A percentile compares a stretch with the other conserved stretches of the same genome.
phyloP scores from a whole-genome alignment of 1,284 basidiomycete genomes.

The Trichosporon sp. region DNA sequence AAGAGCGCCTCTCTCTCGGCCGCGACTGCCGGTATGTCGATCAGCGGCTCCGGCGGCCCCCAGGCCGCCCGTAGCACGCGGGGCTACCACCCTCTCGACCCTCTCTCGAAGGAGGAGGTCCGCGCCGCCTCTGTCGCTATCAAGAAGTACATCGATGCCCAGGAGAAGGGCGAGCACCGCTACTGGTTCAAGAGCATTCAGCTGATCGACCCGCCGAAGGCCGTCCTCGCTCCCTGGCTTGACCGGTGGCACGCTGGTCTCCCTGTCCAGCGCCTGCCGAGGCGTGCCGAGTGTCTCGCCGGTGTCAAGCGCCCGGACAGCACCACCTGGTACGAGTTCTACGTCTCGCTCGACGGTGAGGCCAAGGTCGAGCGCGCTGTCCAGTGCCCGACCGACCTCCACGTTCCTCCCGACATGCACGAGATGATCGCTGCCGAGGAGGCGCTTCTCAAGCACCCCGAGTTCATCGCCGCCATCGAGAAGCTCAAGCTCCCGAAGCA shows the following conservation, averaged over 20 bases:
- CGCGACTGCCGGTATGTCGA: not conserved
- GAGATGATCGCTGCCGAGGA: slow-evolving; percentile 34
- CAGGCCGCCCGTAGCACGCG: not conserved
- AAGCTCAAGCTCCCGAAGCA: slow-evolving; percentile 25
- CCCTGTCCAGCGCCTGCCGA: slow-evolving; percentile 6
- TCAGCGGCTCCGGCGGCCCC: slow-evolving; percentile 2
- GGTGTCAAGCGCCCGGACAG: slow-evolving; percentile 16
- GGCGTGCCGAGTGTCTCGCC: slow-evolving; percentile 18
- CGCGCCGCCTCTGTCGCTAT: slow-evolving; percentile 19
- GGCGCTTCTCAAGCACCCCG: slow-evolving; percentile 26
- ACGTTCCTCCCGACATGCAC: slow-evolving; percentile 26
- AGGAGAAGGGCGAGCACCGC: slow-evolving; percentile 10
- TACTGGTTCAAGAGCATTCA: slow-evolving; percentile 36
- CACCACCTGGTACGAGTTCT: slow-evolving; percentile 18
- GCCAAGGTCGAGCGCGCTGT: slow-evolving; percentile 4
- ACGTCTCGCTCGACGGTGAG: slow-evolving; percentile 12
- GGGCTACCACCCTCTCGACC: slow-evolving; percentile 47
- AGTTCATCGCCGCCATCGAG: slow-evolving; percentile 25
- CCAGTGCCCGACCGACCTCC: slow-evolving; percentile 12
- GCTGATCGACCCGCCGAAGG: slow-evolving; percentile 31
- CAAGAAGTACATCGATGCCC: slow-evolving; percentile 1
- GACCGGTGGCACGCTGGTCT: slow-evolving; percentile 16
- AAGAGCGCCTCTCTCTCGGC: not conserved
- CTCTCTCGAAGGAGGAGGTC: slow-evolving; percentile 43
- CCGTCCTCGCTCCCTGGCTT: slow-evolving; percentile 28